A percentile compares a stretch with the other conserved stretches of the same genome.
These are phyloP conservation scores for Fusarium sarcochroum DNA, from an alignment of 2,329 filamentous ascomycete species.

Conservation along the genomic window DNA sequence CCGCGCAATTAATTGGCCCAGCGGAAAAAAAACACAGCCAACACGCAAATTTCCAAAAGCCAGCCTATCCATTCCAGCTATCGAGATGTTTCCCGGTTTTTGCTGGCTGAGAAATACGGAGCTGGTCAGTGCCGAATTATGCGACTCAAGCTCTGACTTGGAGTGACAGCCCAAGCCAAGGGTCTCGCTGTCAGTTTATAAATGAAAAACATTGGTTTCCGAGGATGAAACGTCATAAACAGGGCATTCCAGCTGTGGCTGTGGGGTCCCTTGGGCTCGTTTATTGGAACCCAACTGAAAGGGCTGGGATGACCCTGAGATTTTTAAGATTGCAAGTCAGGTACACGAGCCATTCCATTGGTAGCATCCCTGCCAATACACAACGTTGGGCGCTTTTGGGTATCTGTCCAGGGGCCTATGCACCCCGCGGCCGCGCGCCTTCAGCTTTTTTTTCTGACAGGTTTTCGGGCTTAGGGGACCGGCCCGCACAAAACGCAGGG, in stretches of 20 bases:
- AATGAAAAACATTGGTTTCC: not conserved
- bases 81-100: conserved; percentile 20
- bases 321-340: conserved; percentile 36
- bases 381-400: conserved; percentile 31
- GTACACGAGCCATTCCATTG: conserved; percentile 23
- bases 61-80: conserved; percentile 27
- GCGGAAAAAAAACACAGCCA: not conserved
- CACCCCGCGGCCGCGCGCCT: conserved; percentile 13
- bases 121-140: conserved; percentile 6
- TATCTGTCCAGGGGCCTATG: conserved; percentile 29
- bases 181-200: not conserved
- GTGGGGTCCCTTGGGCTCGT: conserved; percentile 25
- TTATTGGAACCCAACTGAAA: conserved; percentile 32
- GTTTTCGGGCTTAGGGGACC: not conserved
- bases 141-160: conserved; percentile 7
- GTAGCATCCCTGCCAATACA: conserved; percentile 27
- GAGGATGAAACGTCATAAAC: conserved; percentile 1
- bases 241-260: conserved; percentile 20
- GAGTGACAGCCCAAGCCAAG: not conserved
- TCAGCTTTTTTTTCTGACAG: conserved; percentile 4
- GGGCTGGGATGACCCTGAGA: conserved; percentile 40
- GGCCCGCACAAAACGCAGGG: conserved; percentile 3
- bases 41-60: not conserved
- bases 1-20: not conserved
- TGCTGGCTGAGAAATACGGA: not conserved